Evolutionary conservation across 2,329 filamentous ascomycete species (phyloP), one percentile per base, ranked within the genome.

Genomic region (Didymella exigua): DNA sequence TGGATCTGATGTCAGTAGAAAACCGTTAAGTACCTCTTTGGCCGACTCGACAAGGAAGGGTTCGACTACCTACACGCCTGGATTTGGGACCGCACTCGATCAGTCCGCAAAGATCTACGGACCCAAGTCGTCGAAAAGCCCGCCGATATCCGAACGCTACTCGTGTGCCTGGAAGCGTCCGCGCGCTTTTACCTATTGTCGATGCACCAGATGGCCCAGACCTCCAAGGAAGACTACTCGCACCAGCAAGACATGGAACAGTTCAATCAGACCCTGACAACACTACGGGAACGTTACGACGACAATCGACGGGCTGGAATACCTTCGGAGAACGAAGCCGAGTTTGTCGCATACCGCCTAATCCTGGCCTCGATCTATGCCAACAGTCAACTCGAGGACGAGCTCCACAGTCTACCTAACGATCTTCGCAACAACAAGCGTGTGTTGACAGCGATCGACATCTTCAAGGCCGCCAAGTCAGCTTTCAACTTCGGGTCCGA

Each of bases 31-130:
- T 78, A 79, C 54, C 70, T 81, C 14, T 74, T 79, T 53, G 56
- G 75, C 31, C 71, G 77, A 74, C 49, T 87, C 8, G 72, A 87
- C 50, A 77, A 77, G 34, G 79, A 83, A 24, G 77, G 82, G 16
- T 66, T 73, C 31, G 60, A 66, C 21, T 68, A 64, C n/a, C 79
- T 86, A 11, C 83, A 87, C 63, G 81, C 82, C 56, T 88, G 87
- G 68, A 79, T 88, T 23, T 88, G 86, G 86, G 85, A 88, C 66
- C 80, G 86, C 16, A 87, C 85, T 29, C 79, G 86, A 41, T 85
- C 84, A 5, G 82, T 88, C 54, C 81, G 86, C 34, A 88, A 87
- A 64, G 86, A 88, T 67, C 84, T 87, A 45, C 84, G 84, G 2
- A 86, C 87, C 18, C 84, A 87, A 68, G 82, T 84, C 63, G 74